These are phyloP conservation scores for Xylaria sp. DNA, from an alignment of 495 filamentous ascomycete genomes.

Conservation along the genomic window DNA sequence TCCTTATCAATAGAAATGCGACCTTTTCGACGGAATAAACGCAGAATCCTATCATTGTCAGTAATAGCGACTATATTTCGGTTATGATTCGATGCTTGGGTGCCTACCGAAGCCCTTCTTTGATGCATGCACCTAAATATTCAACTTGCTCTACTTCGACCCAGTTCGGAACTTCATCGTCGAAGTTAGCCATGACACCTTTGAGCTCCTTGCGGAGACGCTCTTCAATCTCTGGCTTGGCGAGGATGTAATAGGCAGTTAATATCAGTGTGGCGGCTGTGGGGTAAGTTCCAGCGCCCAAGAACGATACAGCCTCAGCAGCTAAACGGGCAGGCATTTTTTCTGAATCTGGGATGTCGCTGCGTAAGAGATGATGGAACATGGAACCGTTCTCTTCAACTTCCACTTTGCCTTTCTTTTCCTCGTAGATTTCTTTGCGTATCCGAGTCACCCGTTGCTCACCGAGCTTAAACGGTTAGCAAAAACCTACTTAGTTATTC, in stretches of 20 bases:
- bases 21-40: conserved; percentile 31
- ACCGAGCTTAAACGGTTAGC: not conserved
- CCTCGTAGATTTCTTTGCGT: not conserved
- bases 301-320: conserved; percentile 36
- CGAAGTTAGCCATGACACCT: conserved; percentile 33
- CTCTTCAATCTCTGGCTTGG: conserved; percentile 27
- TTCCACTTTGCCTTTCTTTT: conserved; percentile 6
- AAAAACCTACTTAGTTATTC: not conserved
- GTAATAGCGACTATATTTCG: not conserved
- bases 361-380: conserved; percentile 36
- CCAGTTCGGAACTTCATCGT: conserved; percentile 32
- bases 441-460: conserved; percentile 8
- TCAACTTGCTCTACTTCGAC: conserved; percentile 42
- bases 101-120: conserved; percentile 43
- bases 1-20: conserved; percentile 33
- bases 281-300: conserved; percentile 37
- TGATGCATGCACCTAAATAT: conserved; percentile 46
- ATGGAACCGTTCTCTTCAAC: conserved; percentile 26
- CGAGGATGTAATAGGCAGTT: conserved; percentile 39
- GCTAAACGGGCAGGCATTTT: conserved; percentile 31
- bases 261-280: conserved; percentile 38
- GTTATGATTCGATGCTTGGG: not conserved
- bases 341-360: conserved; percentile 42
- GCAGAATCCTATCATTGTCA: conserved; percentile 28
- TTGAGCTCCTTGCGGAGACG: conserved; percentile 32